phyloP scores from a whole-genome alignment of 1,139 yeast genomes.

The Geotrichum cucujoidarum region DNA sequence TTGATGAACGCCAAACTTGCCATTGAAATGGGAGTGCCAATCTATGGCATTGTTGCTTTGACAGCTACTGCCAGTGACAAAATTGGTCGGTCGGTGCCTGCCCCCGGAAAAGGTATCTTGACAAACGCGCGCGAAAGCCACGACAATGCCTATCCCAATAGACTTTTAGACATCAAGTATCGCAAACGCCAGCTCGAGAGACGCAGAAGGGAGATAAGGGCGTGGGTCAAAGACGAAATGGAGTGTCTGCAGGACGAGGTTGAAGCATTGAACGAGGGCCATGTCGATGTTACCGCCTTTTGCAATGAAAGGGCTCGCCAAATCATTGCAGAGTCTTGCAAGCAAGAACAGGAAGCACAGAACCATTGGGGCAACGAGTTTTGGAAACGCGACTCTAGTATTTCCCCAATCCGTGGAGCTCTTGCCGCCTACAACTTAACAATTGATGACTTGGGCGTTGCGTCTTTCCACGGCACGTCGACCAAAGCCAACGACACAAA shows the following conservation, averaged over 20 bases:
- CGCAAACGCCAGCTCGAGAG: conserved; percentile 84
- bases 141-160: conserved; percentile 70
- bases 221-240: conserved; percentile 81
- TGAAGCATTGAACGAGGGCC: conserved; percentile 46
- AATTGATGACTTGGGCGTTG: conserved; percentile 90
- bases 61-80: conserved; percentile 96
- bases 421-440: conserved; percentile 89
- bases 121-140: conserved; percentile 96
- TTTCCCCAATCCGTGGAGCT: conserved; percentile 95
- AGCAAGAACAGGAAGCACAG: conserved; percentile 85
- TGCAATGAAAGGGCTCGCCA: conserved; percentile 82
- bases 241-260: conserved; percentile 67
- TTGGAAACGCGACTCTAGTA: conserved; percentile 84
- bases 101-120: conserved; percentile 98
- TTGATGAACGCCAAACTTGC: conserved; percentile 94
- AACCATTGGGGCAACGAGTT: conserved; percentile 94
- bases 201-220: conserved; percentile 71
- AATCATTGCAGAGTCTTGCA: conserved; percentile 73
- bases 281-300: conserved; percentile 68
- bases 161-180: conserved; percentile 83
- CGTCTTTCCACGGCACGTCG: conserved; percentile 98
- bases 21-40: conserved; percentile 96
- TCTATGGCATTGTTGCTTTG: conserved; percentile 89
- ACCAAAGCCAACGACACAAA: conserved; percentile 98
- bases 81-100: conserved; percentile 98